These are phyloP conservation scores for Byssochlamys sp. DNA, from an alignment of 2,329 filamentous ascomycete species.

Conservation along the genomic window DNA sequence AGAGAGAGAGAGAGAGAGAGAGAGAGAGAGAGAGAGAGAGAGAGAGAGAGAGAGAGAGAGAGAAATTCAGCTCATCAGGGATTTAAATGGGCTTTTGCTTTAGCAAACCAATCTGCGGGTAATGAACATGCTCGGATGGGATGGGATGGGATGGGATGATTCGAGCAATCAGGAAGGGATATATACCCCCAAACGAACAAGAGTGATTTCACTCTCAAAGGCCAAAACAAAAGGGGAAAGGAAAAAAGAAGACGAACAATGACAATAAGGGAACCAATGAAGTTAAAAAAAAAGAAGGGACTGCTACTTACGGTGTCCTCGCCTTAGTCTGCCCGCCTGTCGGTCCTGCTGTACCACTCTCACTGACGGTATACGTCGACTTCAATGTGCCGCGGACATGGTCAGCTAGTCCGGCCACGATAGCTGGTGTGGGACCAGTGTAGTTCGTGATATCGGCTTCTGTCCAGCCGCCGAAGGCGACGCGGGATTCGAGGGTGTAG, in stretches of 20 bases:
- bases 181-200: background rate
- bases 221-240: background rate
- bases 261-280: background rate
- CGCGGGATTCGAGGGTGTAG: constrained; percentile 50
- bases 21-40: no score
- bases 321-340: constrained; percentile 44
- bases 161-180: background rate
- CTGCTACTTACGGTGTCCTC: constrained; percentile 43
- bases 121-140: no score
- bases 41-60: no score
- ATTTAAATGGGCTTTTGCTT: no score
- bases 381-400: constrained; percentile 47
- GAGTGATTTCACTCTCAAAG: no score
- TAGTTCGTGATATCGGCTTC: constrained; percentile 44
- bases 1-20: no score
- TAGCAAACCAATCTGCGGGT: background rate
- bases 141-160: background rate
- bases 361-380: constrained; percentile 49
- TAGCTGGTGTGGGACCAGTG: constrained; percentile 49
- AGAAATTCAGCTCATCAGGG: no score
- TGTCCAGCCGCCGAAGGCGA: constrained; percentile 54
- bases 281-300: background rate
- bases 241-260: background rate
- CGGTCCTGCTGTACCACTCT: constrained; percentile 57
- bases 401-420: constrained; percentile 48